Conservation (phyloP, 2,329 filamentous ascomycete species). For the Amesomyces nigricolor region DNA sequence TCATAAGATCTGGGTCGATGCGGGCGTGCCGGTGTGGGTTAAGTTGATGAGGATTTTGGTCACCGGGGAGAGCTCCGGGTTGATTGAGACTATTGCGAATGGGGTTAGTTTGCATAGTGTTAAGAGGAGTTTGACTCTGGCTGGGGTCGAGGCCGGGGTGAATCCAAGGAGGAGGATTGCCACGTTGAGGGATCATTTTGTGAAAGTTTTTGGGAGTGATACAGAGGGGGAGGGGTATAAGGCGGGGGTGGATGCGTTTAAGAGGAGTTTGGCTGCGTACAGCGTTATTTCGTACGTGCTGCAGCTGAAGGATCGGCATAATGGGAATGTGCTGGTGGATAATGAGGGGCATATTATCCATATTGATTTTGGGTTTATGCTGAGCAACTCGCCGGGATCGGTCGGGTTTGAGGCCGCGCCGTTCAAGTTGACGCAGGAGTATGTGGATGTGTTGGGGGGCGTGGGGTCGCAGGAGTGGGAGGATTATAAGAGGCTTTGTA, state of each 20-base stretch:
- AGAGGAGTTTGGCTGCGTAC: slow-evolving; percentile 75
- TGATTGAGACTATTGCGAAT: slow-evolving; percentile 85
- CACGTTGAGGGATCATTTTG: slow-evolving; percentile 74
- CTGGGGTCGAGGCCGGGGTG: slow-evolving; percentile 64
- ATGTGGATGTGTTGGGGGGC: slow-evolving; percentile 76
- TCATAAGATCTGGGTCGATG: slow-evolving; percentile 74
- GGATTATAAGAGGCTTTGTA: slow-evolving; percentile 73
- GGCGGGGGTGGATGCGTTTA: slow-evolving; percentile 71
- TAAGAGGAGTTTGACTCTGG: slow-evolving; percentile 73
- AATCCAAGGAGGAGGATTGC: slow-evolving; percentile 73
- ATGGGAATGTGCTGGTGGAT: slow-evolving; percentile 80
- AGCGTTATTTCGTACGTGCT: slow-evolving; percentile 79
- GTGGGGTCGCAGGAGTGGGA: slow-evolving; percentile 64
- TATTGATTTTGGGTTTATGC: slow-evolving; percentile 87
- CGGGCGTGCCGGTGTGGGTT: slow-evolving; percentile 73
- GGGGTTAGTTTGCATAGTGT: slow-evolving; percentile 82
- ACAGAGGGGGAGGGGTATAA: slow-evolving; percentile 63
- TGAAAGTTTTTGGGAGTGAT: slow-evolving; percentile 66
- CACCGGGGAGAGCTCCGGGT: slow-evolving; percentile 75
- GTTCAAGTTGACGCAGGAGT: slow-evolving; percentile 78
- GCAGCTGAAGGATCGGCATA: slow-evolving; percentile 80
- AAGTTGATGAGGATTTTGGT: slow-evolving; percentile 84
- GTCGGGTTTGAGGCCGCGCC: slow-evolving; percentile 83
- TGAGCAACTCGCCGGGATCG: slow-evolving; percentile 77
- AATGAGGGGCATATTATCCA: slow-evolving; percentile 82